These are phyloP conservation scores for Puccinia sorghi DNA, from an alignment of 1,284 basidiomycete species.

Conservation along the genomic window DNA sequence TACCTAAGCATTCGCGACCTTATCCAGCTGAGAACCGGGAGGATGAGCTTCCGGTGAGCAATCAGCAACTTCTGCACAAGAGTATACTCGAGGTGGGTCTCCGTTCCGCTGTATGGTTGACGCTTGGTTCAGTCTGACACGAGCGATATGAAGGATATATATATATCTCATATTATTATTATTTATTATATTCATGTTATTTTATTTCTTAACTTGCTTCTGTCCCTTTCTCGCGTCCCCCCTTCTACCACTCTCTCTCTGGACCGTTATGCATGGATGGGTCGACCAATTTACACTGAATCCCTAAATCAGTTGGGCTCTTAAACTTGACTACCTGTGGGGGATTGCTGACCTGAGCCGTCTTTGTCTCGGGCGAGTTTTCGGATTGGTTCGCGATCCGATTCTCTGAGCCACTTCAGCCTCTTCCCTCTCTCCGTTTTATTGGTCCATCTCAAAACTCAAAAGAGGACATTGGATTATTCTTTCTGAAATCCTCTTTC, in stretches of 20 bases:
- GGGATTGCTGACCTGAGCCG: slow-evolving; percentile 6
- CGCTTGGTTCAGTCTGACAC: too few species aligned
- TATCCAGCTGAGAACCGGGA: not conserved
- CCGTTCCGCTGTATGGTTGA: not conserved
- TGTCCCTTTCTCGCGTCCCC: not conserved
- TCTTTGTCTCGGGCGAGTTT: not conserved
- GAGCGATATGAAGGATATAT: not conserved
- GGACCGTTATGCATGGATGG: not conserved
- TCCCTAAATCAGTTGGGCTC: not conserved
- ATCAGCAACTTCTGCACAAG: not conserved
- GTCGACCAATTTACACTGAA: not conserved
- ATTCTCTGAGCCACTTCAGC: not conserved
- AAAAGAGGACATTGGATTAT: not conserved
- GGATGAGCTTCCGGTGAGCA: not conserved
- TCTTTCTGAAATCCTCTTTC: not conserved
- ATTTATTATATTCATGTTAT: not conserved
- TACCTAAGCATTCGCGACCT: too few species aligned
- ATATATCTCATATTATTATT: not conserved
- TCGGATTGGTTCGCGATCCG: slow-evolving; percentile 15
- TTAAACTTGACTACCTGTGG: not conserved
- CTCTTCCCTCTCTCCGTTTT: slow-evolving; percentile 1
- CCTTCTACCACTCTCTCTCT: not conserved
- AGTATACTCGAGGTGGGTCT: not conserved
- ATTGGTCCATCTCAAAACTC: not conserved
- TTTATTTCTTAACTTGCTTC: not conserved